Evolutionary conservation across 2,329 filamentous ascomycete species (phyloP), one percentile per base, ranked within the genome.

Genomic region (Colletotrichum acutatum): DNA sequence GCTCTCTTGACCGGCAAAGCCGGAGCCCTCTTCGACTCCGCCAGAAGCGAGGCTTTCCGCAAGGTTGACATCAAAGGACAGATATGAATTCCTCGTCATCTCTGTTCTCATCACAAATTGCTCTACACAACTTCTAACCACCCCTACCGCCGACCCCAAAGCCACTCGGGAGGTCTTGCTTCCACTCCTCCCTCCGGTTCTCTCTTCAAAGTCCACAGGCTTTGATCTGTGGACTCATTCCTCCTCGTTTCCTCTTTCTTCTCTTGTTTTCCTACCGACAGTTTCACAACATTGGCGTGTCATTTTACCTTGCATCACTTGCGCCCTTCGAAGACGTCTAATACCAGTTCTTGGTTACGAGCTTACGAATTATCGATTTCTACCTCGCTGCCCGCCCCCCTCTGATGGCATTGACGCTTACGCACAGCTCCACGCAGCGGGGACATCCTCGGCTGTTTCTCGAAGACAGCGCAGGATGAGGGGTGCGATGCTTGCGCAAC

Each of bases 51-150:
- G 75, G 96, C 96, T 61, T 97, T 98, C 84, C 90, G 91, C 80
- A 92, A 92, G 81, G 93, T 98, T 87, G 95, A 98, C 85, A 97
- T 98, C 87, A 98, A 98, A 86, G 95, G 96, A 80, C 96, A 98
- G 85, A 97, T 98, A 80, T 97, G 86, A 92, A 77, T 66, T 75
- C 58, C 34, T 60, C 68, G 68, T 60, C 49, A 49, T 72, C 37
- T 68, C 60, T 74, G 32, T 49, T 56, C 16, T 67, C 59, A 53
- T 65, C n/a, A 34, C 71, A 70, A 61, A n/a, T 34, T 72, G 67
- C 71, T 61, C 61, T 60, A 57, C 56, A 73, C 67, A 46, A 46
- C 66, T 26, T 37, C 59, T 64, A 19, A 65, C 60, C 28, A 46
- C 28, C 37, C 28, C 60, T 42, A 46, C 32, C 60, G 34, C 28